Percentiles rank a stretch among this genome's conserved stretches.
These are phyloP conservation scores for Haplographium delicatum DNA, from an alignment of 495 filamentous ascomycete species.

Conservation along the genomic window DNA sequence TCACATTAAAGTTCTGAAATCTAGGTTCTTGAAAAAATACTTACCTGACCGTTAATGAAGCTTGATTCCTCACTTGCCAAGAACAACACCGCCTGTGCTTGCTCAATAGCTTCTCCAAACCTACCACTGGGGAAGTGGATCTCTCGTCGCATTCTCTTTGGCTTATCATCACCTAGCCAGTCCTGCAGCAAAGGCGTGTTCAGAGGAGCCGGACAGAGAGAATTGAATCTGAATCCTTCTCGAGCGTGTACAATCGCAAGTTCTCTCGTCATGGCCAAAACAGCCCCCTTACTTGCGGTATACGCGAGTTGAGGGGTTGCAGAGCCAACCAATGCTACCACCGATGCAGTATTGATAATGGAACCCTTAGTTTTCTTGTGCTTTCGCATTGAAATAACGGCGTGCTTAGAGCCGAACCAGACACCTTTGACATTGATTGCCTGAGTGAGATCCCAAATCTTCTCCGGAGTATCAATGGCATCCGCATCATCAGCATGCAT, in stretches of 20 bases:
- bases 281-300: conserved; percentile 91
- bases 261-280: conserved; percentile 79
- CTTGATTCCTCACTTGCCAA: conserved; percentile 90
- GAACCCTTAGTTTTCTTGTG: conserved; percentile 71
- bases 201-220: conserved; percentile 84
- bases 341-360: conserved; percentile 92
- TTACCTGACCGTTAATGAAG: conserved; percentile 73
- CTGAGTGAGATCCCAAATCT: conserved; percentile 93
- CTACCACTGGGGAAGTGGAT: conserved; percentile 93
- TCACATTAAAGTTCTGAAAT: not conserved
- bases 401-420: conserved; percentile 94
- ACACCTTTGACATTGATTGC: conserved; percentile 98
- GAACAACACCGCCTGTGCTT: conserved; percentile 90
- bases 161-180: conserved; percentile 85
- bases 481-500: conserved; percentile 91
- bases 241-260: conserved; percentile 79
- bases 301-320: conserved; percentile 96
- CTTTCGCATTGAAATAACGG: conserved; percentile 73
- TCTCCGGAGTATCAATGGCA: conserved; percentile 77
- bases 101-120: conserved; percentile 94
- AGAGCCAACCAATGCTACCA: conserved; percentile 86
- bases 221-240: conserved; percentile 84
- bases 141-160: conserved; percentile 80
- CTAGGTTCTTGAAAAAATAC: not conserved
- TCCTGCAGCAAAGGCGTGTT: conserved; percentile 88